Conservation (phyloP, 139 green algal species). For the Zygnema cylindricum region DNA sequence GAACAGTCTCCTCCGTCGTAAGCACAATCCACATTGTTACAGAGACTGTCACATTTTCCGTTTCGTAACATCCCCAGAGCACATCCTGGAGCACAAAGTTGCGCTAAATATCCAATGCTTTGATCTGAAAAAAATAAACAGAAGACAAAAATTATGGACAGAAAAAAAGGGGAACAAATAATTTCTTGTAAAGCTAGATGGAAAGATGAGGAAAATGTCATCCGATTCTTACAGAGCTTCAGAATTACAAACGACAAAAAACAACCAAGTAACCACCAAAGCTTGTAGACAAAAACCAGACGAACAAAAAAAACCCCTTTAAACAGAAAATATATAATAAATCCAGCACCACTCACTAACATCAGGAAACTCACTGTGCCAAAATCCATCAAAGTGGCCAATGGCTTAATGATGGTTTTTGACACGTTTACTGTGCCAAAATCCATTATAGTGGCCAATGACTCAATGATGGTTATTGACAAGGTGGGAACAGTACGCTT, state of each 20-base stretch:
- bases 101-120: background rate
- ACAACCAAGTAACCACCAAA: background rate
- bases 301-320: too few relatives aligned
- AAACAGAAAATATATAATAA: too few relatives aligned
- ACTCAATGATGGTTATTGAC: too few relatives aligned
- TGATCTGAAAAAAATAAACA: background rate
- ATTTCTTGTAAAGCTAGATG: background rate
- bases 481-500: too few relatives aligned
- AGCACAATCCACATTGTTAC: slow-evolving; percentile 21
- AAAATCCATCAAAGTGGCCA: too few relatives aligned
- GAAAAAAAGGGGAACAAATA: background rate
- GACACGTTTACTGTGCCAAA: too few relatives aligned
- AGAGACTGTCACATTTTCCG: slow-evolving; percentile 38
- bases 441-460: too few relatives aligned
- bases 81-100: slow-evolving; percentile 3
- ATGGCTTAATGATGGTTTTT: too few relatives aligned
- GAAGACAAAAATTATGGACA: background rate
- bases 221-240: background rate
- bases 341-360: too few relatives aligned
- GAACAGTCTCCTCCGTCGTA: slow-evolving; percentile 45
- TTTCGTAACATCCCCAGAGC: slow-evolving; percentile 21
- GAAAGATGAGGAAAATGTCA: background rate
- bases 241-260: background rate
- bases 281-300: too few relatives aligned
- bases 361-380: too few relatives aligned